These are phyloP conservation scores for Cryptosporidium ubiquitum DNA, from an alignment of 169 alveolate species.

Conservation along the genomic window DNA sequence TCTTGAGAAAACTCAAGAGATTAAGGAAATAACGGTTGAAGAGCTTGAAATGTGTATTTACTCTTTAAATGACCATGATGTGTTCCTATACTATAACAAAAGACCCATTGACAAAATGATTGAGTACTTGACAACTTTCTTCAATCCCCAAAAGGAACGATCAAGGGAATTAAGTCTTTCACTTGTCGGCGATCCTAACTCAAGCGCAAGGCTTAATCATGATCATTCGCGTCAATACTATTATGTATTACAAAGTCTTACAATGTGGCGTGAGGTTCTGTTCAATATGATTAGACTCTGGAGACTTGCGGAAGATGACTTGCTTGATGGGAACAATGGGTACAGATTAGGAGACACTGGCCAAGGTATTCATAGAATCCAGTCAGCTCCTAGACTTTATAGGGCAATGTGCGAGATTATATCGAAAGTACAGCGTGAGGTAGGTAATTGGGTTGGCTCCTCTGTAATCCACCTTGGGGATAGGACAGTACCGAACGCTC, in stretches of 20 bases:
- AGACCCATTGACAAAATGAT: conserved; percentile 67
- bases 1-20: conserved; percentile 72
- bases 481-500: conserved; percentile 92
- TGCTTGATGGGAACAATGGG: conserved; percentile 85
- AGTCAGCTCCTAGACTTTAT: conserved; percentile 78
- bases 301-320: conserved; percentile 91
- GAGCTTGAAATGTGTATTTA: conserved; percentile 91
- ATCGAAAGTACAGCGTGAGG: conserved; percentile 83
- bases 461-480: conserved; percentile 92
- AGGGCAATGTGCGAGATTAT: conserved; percentile 85
- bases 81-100: conserved; percentile 59
- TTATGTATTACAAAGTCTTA: conserved; percentile 90
- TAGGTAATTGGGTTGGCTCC: conserved; percentile 93
- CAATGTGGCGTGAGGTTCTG: conserved; percentile 92
- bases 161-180: conserved; percentile 54
- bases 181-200: conserved; percentile 12
- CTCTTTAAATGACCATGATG: conserved; percentile 89
- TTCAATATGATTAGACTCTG: conserved; percentile 90
- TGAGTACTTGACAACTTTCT: conserved; percentile 45
- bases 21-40: conserved; percentile 82
- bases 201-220: conserved; percentile 89
- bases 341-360: conserved; percentile 90
- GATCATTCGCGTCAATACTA: conserved; percentile 89
- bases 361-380: conserved; percentile 87
- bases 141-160: conserved; percentile 38